phyloP scores from a whole-genome alignment of 1,284 basidiomycete genomes.

The Fomes fomentarius region DNA sequence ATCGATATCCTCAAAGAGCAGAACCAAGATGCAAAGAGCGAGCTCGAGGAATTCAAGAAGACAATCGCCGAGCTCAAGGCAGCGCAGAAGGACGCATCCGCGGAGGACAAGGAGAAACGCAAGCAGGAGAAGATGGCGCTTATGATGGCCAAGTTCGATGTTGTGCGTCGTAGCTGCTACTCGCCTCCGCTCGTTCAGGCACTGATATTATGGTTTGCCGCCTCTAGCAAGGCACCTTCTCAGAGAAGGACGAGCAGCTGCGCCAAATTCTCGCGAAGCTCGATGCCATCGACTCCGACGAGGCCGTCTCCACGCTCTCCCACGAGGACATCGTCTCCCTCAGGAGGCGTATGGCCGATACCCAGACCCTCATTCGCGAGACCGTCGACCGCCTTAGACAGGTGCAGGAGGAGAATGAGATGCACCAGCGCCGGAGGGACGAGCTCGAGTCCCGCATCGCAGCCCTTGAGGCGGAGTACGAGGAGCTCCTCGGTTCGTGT shows the following conservation, averaged over 20 bases:
- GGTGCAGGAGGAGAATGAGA: conserved; percentile 91
- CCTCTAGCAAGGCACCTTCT: conserved; percentile 80
- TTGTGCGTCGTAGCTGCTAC: conserved; percentile 53
- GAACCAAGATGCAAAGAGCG: conserved; percentile 84
- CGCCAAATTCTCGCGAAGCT: conserved; percentile 84
- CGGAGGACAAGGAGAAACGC: conserved; percentile 97
- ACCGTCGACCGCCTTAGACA: conserved; percentile 89
- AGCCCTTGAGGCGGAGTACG: conserved; percentile 90
- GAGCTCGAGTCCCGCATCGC: conserved; percentile 87
- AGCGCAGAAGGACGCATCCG: conserved; percentile 83
- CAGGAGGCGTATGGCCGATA: conserved; percentile 87
- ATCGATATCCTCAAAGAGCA: conserved; percentile 97
- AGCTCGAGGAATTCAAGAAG: conserved; percentile 90
- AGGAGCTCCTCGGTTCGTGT: conserved; percentile 85
- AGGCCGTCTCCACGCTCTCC: conserved; percentile 59
- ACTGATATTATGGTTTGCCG: conserved; percentile 2
- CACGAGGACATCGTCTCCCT: conserved; percentile 81
- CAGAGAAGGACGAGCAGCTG: conserved; percentile 93
- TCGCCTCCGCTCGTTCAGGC: conserved; percentile 10
- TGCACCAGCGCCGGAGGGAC: conserved; percentile 80
- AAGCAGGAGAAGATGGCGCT: conserved; percentile 99
- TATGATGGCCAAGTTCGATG: conserved; percentile 99
- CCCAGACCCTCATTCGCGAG: conserved; percentile 85
- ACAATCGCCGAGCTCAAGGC: conserved; percentile 80
- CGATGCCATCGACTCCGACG: conserved; percentile 71